phyloP scores from a whole-genome alignment of 495 filamentous ascomycete species.

The Penicillium dipodomyicola region DNA sequence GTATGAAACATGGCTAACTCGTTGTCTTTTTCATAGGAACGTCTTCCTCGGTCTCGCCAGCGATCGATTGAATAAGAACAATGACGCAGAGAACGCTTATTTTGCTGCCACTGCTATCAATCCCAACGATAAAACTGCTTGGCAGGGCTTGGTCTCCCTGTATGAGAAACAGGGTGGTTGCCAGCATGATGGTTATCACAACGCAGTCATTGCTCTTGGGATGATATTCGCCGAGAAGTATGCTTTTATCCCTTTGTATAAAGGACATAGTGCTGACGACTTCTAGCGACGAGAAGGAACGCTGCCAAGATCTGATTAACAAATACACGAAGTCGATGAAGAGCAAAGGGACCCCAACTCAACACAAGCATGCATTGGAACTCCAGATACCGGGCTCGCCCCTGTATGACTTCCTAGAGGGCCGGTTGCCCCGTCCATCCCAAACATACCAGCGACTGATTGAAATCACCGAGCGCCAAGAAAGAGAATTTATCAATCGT shows the following conservation, averaged over 20 bases:
- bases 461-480: constrained; percentile 81
- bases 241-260: constrained; percentile 19
- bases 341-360: constrained; percentile 64
- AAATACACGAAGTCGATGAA: constrained; percentile 71
- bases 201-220: constrained; percentile 69
- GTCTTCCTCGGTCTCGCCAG: constrained; percentile 79
- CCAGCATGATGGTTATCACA: constrained; percentile 71
- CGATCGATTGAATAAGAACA: constrained; percentile 67
- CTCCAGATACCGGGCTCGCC: constrained; percentile 73
- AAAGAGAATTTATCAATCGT: constrained; percentile 86
- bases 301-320: constrained; percentile 77
- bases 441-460: constrained; percentile 79
- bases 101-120: constrained; percentile 67
- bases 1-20: constrained; percentile 11
- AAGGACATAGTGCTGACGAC: neutral
- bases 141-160: constrained; percentile 85
- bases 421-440: constrained; percentile 74
- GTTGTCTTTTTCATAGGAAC: constrained; percentile 46
- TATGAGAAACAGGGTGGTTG: constrained; percentile 71
- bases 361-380: constrained; percentile 71
- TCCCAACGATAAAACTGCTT: constrained; percentile 64
- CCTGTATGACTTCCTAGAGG: constrained; percentile 80
- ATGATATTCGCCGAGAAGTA: constrained; percentile 67
- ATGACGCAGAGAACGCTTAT: constrained; percentile 74
- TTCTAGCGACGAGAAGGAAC: constrained; percentile 57